These are phyloP conservation scores for Talaromyces sp. DNA, from an alignment of 2,329 filamentous ascomycete species.

Conservation along the genomic window DNA sequence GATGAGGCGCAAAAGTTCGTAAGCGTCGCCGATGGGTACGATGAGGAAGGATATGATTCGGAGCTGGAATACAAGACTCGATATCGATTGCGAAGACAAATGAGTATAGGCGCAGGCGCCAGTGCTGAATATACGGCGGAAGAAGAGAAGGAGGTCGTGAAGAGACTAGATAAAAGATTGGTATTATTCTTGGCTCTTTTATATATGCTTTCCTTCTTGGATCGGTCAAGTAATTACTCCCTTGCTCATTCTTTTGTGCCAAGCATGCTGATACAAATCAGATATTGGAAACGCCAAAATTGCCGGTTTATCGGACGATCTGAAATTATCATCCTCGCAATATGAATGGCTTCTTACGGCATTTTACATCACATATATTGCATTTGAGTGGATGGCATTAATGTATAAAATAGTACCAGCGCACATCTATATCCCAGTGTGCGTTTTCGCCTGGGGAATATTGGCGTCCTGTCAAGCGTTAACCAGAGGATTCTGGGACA, in stretches of 20 bases:
- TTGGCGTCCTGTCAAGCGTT: slow-evolving; percentile 70
- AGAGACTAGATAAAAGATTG: slow-evolving; percentile 72
- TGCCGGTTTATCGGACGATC: slow-evolving; percentile 54
- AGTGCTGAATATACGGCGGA: slow-evolving; percentile 46
- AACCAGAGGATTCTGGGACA: slow-evolving; percentile 59
- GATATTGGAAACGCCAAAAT: slow-evolving; percentile 63
- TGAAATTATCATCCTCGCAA: slow-evolving; percentile 53
- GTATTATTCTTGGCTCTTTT: slow-evolving; percentile 77
- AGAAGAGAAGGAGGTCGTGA: slow-evolving; percentile 68
- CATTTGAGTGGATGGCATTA: slow-evolving; percentile 65
- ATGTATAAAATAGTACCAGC: slow-evolving; percentile 59
- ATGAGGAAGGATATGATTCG: slow-evolving; percentile 28
- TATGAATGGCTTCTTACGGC: slow-evolving; percentile 61
- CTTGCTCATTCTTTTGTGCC: not conserved
- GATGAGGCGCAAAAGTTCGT: not conserved
- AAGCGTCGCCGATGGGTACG: slow-evolving; percentile 18
- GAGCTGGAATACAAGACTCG: slow-evolving; percentile 23
- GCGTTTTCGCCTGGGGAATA: slow-evolving; percentile 74
- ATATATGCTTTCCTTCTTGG: slow-evolving; percentile 81
- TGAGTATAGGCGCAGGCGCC: not conserved
- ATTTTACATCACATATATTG: slow-evolving; percentile 63
- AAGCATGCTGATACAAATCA: slow-evolving; percentile 22
- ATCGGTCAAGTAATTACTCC: slow-evolving; percentile 69
- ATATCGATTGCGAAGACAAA: slow-evolving; percentile 26
- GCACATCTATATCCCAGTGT: slow-evolving; percentile 57